Base-by-base conservation (phyloP, 495 filamentous ascomycete species). In the Penicillium diatomitis region DNA sequence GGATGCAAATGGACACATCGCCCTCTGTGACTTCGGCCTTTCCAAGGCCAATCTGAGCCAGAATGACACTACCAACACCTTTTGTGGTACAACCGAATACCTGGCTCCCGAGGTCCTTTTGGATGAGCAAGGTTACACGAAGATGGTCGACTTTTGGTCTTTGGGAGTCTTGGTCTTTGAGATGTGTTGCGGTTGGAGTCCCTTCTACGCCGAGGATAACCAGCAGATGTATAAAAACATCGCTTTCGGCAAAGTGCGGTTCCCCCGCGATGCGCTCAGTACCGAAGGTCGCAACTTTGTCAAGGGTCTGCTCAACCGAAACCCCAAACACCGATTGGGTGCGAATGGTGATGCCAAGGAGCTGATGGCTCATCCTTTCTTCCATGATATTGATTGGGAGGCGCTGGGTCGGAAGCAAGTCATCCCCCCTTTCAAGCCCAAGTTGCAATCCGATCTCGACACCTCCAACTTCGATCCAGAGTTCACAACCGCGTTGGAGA, bases 141-240 rank as follows among this genome's bases (percentile, higher is more conserved):
- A 96, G 69, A 97, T 98, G 94, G 92, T 98, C 3, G 92, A 98
- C 66, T 98, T 98, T 68, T 98, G 94, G 92, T 97, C 92, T 5
- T 76, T 98, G 37, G 92, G 92, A 41, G 92, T 98, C 9, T 78
- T 98, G 27, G 92, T 98, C 7, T 98, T 98, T 64, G 92, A 98
- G 67, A 98, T 98, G 92, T 96, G 91, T 67, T 98, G 92, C 60
- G 92, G 92, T 3, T 98, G 92, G 92, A 95, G 88, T 57, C 92
- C 92, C 0, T 98, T 98, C 70, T 98, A 97, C 61, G 94, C 92
- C 48, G 92, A 98, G 53, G 94, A 98, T 56, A 97, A 91, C 2
- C 92, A 98, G 66, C 92, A 98, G 64, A 98, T 98, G 92, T 98
- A 98, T 70, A 98, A 97, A 73, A 98, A 98, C 71, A 98, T 98